These are phyloP conservation scores for Stenocarpella maydis DNA, from an alignment of 2,329 filamentous ascomycete species.

Conservation along the genomic window DNA sequence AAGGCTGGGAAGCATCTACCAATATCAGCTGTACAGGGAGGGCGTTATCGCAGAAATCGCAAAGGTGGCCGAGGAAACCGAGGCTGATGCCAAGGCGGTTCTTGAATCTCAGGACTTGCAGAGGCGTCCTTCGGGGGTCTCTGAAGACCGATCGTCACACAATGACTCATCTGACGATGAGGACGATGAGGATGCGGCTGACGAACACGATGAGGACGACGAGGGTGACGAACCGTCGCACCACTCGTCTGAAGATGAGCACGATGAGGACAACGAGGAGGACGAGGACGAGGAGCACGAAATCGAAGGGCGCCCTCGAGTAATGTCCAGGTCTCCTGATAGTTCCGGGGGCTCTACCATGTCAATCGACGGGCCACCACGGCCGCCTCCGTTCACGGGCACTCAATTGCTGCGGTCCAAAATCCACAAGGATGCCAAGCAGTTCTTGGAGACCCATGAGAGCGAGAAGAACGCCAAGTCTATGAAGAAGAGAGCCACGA, in stretches of 20 bases:
- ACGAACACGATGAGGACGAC: slow-evolving; percentile 58
- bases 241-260: slow-evolving; percentile 48
- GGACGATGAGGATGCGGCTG: slow-evolving; percentile 58
- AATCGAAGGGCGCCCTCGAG: slow-evolving; percentile 56
- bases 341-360: slow-evolving; percentile 74
- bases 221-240: slow-evolving; percentile 52
- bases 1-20: slow-evolving; percentile 86
- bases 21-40: slow-evolving; percentile 96
- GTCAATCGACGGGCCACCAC: slow-evolving; percentile 65
- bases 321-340: slow-evolving; percentile 71
- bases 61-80: slow-evolving; percentile 70
- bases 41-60: slow-evolving; percentile 92
- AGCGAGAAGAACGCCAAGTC: slow-evolving; percentile 73
- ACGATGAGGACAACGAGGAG: slow-evolving; percentile 60
- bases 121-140: slow-evolving; percentile 43
- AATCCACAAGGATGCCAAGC: slow-evolving; percentile 80
- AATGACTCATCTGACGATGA: slow-evolving; percentile 51
- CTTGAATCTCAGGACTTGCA: slow-evolving; percentile 41
- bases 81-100: slow-evolving; percentile 44
- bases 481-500: slow-evolving; percentile 80
- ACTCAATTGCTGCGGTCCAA: slow-evolving; percentile 70
- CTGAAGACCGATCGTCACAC: slow-evolving; percentile 36
- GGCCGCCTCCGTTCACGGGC: slow-evolving; percentile 54
- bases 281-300: slow-evolving; percentile 62
- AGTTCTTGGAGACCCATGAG: slow-evolving; percentile 85